A percentile compares a stretch with the other conserved stretches of the same genome.
Conservation (phyloP, 371 early-diverging fungal species). For the Mucor velutinosus region DNA sequence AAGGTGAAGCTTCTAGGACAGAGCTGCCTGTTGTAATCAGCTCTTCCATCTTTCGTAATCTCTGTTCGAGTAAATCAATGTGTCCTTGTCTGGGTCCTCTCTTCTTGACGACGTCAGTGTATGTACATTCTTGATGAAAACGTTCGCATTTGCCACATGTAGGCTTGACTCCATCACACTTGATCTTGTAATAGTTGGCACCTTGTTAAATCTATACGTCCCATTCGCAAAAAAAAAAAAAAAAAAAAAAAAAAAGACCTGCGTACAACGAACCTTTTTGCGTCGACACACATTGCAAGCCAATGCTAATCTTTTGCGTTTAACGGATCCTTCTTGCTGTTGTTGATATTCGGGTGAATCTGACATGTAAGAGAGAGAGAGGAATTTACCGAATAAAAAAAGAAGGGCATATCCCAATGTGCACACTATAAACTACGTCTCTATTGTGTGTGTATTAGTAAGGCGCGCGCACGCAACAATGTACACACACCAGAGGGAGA, state of each 20-base stretch:
- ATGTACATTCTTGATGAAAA: constrained; percentile 60
- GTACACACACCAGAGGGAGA: neutral
- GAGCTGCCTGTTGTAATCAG: constrained; percentile 4
- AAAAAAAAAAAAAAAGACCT: too few relatives aligned
- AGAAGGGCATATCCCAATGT: neutral
- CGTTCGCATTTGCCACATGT: constrained; percentile 72
- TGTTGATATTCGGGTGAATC: neutral
- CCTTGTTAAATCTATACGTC: too few relatives aligned
- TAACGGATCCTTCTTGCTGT: neutral
- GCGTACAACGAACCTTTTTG: constrained; percentile 55
- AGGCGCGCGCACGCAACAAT: neutral
- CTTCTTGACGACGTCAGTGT: constrained; percentile 61
- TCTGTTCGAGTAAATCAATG: constrained; percentile 62
- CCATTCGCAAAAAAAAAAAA: too few relatives aligned
- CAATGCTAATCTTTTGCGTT: constrained; percentile 58
- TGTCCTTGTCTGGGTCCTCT: constrained; percentile 74
- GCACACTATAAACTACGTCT: too few relatives aligned
- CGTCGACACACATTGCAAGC: constrained; percentile 74
- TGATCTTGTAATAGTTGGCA: constrained; percentile 34
- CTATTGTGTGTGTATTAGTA: neutral
- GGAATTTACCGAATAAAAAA: neutral
- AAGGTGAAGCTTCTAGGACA: neutral
- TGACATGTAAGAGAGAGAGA: neutral
- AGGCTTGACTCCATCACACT: constrained; percentile 71
- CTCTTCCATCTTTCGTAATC: constrained; percentile 62